Base-by-base conservation (phyloP, 1,284 basidiomycete species). In the Pseudozyma sp. region DNA sequence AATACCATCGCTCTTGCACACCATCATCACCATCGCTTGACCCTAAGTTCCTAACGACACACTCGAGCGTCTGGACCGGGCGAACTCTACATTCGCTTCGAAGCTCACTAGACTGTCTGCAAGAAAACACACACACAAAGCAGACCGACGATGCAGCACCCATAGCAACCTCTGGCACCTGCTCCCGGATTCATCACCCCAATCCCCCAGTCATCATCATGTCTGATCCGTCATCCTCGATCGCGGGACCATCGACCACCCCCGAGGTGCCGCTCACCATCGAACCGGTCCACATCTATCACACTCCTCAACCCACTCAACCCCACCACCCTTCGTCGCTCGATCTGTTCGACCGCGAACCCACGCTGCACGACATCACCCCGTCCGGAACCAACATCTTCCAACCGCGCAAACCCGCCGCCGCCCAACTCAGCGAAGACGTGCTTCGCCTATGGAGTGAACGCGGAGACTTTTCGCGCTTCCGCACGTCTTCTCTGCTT, bases 361-460 rank as follows among this genome's bases (percentile, higher is more conserved):
- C 52, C 10, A 43, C 47, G 44, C 43, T 74, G 34, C 31, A 52
- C 17, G 67, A 74, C 42, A 43, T 74, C 17, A 24, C 52, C 1
- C 33, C 58, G 0, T 58, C 65, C 9, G 71, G 71, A 9, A 62
- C 40, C 14, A 65, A 74, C 10, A 37, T 74, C 10, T 74, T 74
- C 44, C 42, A 31, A 4, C 14, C 17, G 5, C 53, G 40, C 24
- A 47, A 58, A 31, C 39, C 66, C 0, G 52, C 67, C 0, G 17
- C 47, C 0, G 45, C 43, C 13, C 62, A 65, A 29, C 59, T 74
- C 7, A 42, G 55, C 34, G 54, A 66, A n/a, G 67, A 66, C 24
- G 71, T 76, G 3, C 44, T 51, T n/a, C 58, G 69, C 11, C 49
- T 81, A 29, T 80, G 78, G 80, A 62, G 67, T 7, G 80, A 81